Evolutionary conservation across 2,329 filamentous ascomycete species (phyloP), one percentile per base, ranked within the genome.

Genomic region (Dendryphion nanum): DNA sequence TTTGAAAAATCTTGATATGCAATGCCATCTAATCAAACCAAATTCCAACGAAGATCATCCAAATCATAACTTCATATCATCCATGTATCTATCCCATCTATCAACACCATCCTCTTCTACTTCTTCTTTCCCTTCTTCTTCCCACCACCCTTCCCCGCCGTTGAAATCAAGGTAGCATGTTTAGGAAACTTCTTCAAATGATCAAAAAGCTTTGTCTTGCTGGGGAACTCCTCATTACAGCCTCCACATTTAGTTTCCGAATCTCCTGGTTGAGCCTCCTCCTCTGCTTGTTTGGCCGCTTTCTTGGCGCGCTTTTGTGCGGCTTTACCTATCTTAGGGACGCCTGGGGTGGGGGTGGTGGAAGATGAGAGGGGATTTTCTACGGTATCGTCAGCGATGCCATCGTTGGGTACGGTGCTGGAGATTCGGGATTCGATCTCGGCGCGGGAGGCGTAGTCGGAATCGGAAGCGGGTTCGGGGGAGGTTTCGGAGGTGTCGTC

Each of bases 201-300:
- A 36, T 77, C 71, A 60, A 91, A 91, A 14, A 94, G 66, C 48
- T 81, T 82, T 5, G 79, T 85, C 50, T 81, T 83, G 2, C 84
- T 88, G 0, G 78, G 80, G 68, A 97, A 98, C 0, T 69, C 76
- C 49, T 86, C 88, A 49, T 81, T 78, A 65, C 93, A 97, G 4
- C 82, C 78, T 3, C 85, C 78, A 59, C 93, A 97, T 53, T 83
- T 83, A 37, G 87, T 78, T 19, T 81, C 70, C 48, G 47, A 16
- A 2, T 60, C 61, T 4, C 46, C 33, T 3, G 44, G 12, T 4
- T 45, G 8, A 12, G 31, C 37, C 5, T 61, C 55, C 4, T 48
- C 47, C 2, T 55, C 57, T 4, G 64, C 59, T 24, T 65, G 59
- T 33, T 71, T 67, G 1, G 70, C 71, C 2, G 71, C 71, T 26